Percentiles rank a stretch among this genome's conserved stretches.
phyloP scores from a whole-genome alignment of 495 filamentous ascomycete genomes.

The Neurospora discreta region DNA sequence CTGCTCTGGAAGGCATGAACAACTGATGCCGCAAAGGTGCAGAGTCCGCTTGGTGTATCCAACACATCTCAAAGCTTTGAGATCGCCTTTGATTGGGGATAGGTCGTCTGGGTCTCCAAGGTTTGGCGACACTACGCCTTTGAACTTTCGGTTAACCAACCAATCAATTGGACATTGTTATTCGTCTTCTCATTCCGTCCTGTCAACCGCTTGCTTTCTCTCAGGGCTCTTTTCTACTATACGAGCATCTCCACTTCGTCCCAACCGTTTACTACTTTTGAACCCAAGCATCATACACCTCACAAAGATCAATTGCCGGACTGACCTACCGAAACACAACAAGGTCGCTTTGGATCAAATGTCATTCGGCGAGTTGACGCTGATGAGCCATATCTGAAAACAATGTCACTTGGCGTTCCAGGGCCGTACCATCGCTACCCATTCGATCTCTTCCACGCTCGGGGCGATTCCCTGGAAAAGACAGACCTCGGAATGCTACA shows the following conservation, averaged over 20 bases:
- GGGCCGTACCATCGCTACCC: constrained; percentile 19
- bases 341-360: constrained; percentile 16
- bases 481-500: constrained; percentile 37
- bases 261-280: too few relatives aligned
- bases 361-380: constrained; percentile 19
- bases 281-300: too few relatives aligned
- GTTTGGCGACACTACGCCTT: not conserved
- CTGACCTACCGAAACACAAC: not conserved
- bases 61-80: not conserved
- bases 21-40: not conserved
- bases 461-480: constrained; percentile 32
- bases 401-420: not conserved
- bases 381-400: constrained; percentile 11
- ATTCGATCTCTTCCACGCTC: constrained; percentile 43
- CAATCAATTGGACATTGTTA: too few relatives aligned
- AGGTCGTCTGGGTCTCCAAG: not conserved
- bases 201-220: too few relatives aligned
- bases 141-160: too few relatives aligned
- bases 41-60: not conserved
- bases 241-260: too few relatives aligned
- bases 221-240: too few relatives aligned
- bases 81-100: not conserved
- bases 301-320: not conserved
- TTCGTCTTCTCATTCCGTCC: too few relatives aligned
- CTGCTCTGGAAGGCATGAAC: too few relatives aligned